Conservation (phyloP, 768 basidiomycete genomes). For the Hypsizygus marmoreus region DNA sequence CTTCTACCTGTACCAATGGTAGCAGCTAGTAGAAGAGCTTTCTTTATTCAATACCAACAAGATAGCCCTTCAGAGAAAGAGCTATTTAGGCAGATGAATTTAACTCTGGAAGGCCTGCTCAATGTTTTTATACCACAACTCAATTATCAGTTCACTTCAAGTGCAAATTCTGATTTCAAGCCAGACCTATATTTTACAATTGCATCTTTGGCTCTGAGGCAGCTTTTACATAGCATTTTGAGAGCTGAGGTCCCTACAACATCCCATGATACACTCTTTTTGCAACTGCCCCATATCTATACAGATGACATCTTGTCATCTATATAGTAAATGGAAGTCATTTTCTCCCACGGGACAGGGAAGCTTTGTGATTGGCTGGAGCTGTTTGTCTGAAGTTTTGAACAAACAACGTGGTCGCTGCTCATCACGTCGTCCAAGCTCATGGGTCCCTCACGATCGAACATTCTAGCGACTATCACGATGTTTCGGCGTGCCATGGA, state of each 20-base stretch:
- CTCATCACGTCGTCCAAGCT: too few relatives aligned
- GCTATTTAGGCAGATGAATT: constrained; percentile 12
- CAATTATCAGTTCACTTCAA: background rate
- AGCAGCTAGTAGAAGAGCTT: constrained; percentile 5
- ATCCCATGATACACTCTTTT: constrained; percentile 6
- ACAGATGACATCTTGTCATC: constrained; percentile 1
- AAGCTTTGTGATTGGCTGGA: too few relatives aligned
- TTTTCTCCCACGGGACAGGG: too few relatives aligned
- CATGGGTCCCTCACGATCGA: too few relatives aligned
- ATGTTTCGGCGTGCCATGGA: too few relatives aligned
- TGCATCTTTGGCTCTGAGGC: constrained; percentile 8
- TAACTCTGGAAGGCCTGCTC: constrained; percentile 10
- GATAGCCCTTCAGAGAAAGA: constrained; percentile 8
- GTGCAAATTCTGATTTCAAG: background rate
- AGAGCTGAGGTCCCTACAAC: constrained; percentile 3
- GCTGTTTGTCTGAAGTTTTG: too few relatives aligned
- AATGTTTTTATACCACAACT: constrained; percentile 10
- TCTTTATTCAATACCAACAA: constrained; percentile 11
- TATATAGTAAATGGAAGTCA: background rate
- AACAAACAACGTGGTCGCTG: too few relatives aligned
- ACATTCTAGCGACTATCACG: too few relatives aligned
- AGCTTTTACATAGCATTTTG: constrained; percentile 4
- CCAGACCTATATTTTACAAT: constrained; percentile 3
- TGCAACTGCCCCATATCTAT: constrained; percentile 5
- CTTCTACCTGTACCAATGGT: constrained; percentile 12